Evolutionary conservation across 1,284 basidiomycete genomes (phyloP), one percentile per base, ranked within the genome.

Genomic region (Cryptococcus hybrid): DNA sequence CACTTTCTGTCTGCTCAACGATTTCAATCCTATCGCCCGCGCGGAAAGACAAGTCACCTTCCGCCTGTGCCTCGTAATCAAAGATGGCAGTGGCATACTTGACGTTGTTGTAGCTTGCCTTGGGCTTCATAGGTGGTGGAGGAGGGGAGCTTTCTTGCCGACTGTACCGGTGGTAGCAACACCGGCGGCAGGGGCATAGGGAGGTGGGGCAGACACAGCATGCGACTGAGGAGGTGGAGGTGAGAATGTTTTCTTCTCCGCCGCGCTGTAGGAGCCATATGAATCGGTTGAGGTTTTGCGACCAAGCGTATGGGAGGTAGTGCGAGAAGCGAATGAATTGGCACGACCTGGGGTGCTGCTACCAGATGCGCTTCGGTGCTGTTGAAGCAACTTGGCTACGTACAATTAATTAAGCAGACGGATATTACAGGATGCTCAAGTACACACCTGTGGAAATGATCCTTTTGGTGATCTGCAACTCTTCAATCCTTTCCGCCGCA

Each of bases 1-100:
- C 78, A 66, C 86, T 92, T 2, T 84, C 85, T 9, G 89, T 89
- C 71, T 87, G 85, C 78, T 96, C 88, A 36, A 96, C 84, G 54
- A 99, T 83, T 78, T 96, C 92, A 76, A 99, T 98, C 63, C 85
- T 81, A 76, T 99, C 95, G n/a, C 96, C 96, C 1, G 86, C 85
- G 57, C 81, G 85, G 81, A 99, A 99, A 1, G 86, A 88, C 54
- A 99, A 80, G 76, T 99, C 95, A 0, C 96, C 96, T 0, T 90
- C 92, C 36, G 92, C 90, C 86, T 95, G 76, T 8, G 95, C 92
- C 38, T 84, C 84, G 74, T 96, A 99, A 77, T 99, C 95, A 74
- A 97, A 99, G 69, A 99, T 77, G 34, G 96, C 95, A 3, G 92
- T 88, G 38, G 95, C 94, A 69, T 92, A 93, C 71, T 87, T 84